Percentiles rank a stretch among this genome's conserved stretches.
These are phyloP conservation scores for Trichoderma atrobrunneum DNA, from an alignment of 2,329 filamentous ascomycete species.

Conservation along the genomic window DNA sequence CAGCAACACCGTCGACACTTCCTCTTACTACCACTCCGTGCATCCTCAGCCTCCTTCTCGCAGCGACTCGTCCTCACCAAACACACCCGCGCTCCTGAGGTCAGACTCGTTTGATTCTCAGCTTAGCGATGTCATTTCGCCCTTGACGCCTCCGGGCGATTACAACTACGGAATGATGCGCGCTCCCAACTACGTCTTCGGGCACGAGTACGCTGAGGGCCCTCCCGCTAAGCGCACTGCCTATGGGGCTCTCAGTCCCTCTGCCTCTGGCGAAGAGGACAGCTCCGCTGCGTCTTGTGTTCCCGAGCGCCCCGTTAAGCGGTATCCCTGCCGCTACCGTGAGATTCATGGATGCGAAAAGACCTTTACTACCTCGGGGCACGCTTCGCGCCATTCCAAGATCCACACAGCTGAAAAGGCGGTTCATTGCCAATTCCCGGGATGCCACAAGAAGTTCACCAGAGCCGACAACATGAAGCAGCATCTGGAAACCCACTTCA, in stretches of 20 bases:
- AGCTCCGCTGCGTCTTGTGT: conserved; percentile 38
- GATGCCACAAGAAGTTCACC: conserved; percentile 77
- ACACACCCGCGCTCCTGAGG: conserved; percentile 56
- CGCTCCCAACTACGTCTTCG: conserved; percentile 39
- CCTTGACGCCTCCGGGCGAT: conserved; percentile 52
- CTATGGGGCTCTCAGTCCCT: conserved; percentile 44
- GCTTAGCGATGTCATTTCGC: conserved; percentile 53
- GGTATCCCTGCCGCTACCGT: conserved; percentile 71
- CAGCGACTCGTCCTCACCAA: conserved; percentile 46
- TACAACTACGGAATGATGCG: conserved; percentile 38
- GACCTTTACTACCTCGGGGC: conserved; percentile 80
- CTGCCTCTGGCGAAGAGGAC: conserved; percentile 53
- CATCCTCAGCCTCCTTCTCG: conserved; percentile 26
- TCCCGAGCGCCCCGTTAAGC: conserved; percentile 55
- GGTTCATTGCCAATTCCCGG: conserved; percentile 63
- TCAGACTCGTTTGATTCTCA: conserved; percentile 62
- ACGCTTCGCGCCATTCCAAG: conserved; percentile 81
- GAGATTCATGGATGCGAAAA: conserved; percentile 71
- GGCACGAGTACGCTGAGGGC: conserved; percentile 34
- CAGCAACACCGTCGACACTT: conserved; percentile 16
- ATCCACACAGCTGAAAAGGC: conserved; percentile 81
- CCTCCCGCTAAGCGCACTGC: conserved; percentile 40
- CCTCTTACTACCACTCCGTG: conserved; percentile 25
- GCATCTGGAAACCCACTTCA: conserved; percentile 73
- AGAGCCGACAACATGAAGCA: conserved; percentile 87